Evolutionary conservation across 352 stramenopile genomes (phyloP), one percentile per base, ranked within the genome.

Genomic region (Globisporangium recalcitrans): DNA sequence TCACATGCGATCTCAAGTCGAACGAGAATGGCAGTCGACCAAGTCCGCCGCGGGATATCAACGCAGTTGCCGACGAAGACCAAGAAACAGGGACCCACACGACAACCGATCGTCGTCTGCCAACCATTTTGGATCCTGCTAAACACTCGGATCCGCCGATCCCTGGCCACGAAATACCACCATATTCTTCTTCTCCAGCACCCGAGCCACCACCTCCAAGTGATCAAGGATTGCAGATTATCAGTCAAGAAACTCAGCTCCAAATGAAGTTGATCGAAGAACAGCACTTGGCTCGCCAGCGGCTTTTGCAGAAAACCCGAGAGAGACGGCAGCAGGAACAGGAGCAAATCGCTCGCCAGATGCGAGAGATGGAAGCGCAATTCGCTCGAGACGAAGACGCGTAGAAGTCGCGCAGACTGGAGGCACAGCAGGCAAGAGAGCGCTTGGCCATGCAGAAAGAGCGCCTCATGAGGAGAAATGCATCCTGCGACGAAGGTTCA

Each of bases 301-400:
- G 1, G 47, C 19, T 5, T 4, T 11, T 64, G 0, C 65, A 72
- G 59, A 31, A 22, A 22, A n/a, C 52, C 0, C 68, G 68, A 9
- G 72, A 79, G 13, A 31, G 73, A 22, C 47, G 51, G 10, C 70
- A 76, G 58, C 44, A 61, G 24, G 52, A 68, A 7, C 65, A 72
- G 3, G 58, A 80, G 52, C 44, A 68, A 48, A 44, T 62, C 26
- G 63, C 71, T n/a, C 57, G 42, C 14, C 60, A 62, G 21, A 58
- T 71, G 60, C 62, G 66, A 26, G 9, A 65, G 46, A 13, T 67
- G 22, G 55, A 71, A 16, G 44, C 52, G 13, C 46, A 61, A 3
- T 36, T 52, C 24, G n/a, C 60, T 21, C 51, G 38, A 8, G 16
- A 68, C 24, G 53, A 75, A 10, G 58, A 56, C 6, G 58, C 68